These are phyloP conservation scores for Butyriboletus appendiculatus DNA, from an alignment of 1,284 basidiomycete genomes.

Conservation along the genomic window DNA sequence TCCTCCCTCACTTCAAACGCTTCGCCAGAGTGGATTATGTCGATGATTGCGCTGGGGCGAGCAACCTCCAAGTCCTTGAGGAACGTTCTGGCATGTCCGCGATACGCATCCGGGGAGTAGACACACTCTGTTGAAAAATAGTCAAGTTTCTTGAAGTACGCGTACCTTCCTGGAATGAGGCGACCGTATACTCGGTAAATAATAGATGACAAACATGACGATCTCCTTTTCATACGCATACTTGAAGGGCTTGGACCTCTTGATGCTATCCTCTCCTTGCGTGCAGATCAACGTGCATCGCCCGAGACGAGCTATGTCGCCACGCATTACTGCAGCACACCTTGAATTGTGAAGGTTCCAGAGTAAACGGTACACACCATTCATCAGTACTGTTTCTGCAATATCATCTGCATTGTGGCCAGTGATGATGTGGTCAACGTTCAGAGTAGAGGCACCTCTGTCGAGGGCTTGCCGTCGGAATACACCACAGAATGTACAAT, in stretches of 20 bases:
- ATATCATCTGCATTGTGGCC: constrained; percentile 99
- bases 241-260: constrained; percentile 98
- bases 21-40: constrained; percentile 97
- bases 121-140: constrained; percentile 99
- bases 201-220: constrained; percentile 73
- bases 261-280: constrained; percentile 92
- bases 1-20: constrained; percentile 81
- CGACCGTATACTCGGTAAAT: neutral
- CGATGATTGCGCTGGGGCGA: constrained; percentile 92
- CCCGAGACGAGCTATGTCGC: constrained; percentile 93
- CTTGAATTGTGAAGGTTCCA: neutral
- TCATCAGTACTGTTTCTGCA: constrained; percentile 98
- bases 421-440: constrained; percentile 97
- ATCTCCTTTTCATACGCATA: constrained; percentile 99
- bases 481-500: constrained; percentile 99
- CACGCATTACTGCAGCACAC: constrained; percentile 81
- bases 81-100: constrained; percentile 92
- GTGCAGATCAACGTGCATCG: constrained; percentile 95
- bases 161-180: constrained; percentile 66
- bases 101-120: constrained; percentile 97
- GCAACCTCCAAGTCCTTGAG: constrained; percentile 96
- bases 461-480: constrained; percentile 96
- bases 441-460: constrained; percentile 85
- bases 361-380: constrained; percentile 62
- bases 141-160: constrained; percentile 97